Conservation (phyloP, 768 basidiomycete species). For the Ramaria sp. region DNA sequence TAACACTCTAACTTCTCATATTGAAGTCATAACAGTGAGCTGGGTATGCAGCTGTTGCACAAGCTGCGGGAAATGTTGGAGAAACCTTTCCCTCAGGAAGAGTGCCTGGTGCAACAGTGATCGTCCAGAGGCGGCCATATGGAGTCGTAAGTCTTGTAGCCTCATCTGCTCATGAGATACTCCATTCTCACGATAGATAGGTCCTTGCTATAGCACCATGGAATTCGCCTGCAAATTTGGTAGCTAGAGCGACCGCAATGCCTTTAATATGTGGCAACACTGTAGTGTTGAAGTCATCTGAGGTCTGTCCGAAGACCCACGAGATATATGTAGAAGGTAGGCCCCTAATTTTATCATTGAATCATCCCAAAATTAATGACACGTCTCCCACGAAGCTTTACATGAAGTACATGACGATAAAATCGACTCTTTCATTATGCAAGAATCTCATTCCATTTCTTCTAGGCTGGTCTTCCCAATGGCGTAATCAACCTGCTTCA, state of each 20-base stretch:
- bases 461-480: constrained; percentile 44
- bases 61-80: constrained; percentile 30
- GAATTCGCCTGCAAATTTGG: constrained; percentile 41
- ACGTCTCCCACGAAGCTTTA: constrained; percentile 19
- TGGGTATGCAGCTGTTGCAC: constrained; percentile 18
- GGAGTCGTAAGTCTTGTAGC: constrained; percentile 34
- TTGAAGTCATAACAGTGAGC: not conserved
- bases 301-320: constrained; percentile 38
- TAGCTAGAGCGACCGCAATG: constrained; percentile 32
- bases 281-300: constrained; percentile 42
- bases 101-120: constrained; percentile 33
- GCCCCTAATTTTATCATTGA: not conserved
- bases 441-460: not conserved
- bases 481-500: constrained; percentile 50
- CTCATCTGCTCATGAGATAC: not conserved
- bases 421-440: not conserved
- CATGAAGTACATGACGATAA: constrained; percentile 24
- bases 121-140: constrained; percentile 36
- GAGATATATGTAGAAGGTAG: constrained; percentile 28
- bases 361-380: not conserved
- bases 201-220: constrained; percentile 42
- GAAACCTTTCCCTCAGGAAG: constrained; percentile 31
- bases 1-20: not conserved
- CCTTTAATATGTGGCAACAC: constrained; percentile 49
- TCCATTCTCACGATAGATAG: constrained; percentile 17